Evolutionary conservation across 2,329 filamentous ascomycete species (phyloP).

Genomic region (Alternaria sp.): DNA sequence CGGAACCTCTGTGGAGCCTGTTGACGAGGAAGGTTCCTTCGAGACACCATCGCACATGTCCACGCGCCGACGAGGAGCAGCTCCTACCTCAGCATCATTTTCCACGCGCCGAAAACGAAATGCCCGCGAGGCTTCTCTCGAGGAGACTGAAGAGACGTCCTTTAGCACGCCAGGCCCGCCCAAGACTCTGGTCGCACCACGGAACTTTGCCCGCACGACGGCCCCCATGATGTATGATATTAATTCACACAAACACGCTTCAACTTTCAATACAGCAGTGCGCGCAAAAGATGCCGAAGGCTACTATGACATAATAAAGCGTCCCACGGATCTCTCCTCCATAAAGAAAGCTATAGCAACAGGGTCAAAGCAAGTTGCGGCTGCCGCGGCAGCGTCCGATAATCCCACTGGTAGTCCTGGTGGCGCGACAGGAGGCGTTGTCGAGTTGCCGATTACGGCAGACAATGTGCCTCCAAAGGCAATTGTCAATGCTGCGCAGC

Average conservation of each 20-base stretch:
- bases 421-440: constrained; percentile 56
- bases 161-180: constrained; percentile 37
- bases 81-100: constrained; percentile 31
- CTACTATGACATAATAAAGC: constrained; percentile 62
- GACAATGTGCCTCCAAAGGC: constrained; percentile 86
- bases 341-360: constrained; percentile 60
- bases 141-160: constrained; percentile 41
- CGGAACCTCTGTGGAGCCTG: constrained; percentile 54
- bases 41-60: constrained; percentile 43
- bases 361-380: constrained; percentile 67
- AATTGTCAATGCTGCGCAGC: constrained; percentile 91
- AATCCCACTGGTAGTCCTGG: constrained; percentile 68
- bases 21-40: constrained; percentile 47
- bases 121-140: constrained; percentile 43
- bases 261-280: constrained; percentile 60
- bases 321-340: constrained; percentile 61
- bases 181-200: constrained; percentile 54
- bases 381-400: constrained; percentile 58
- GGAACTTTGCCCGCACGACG: constrained; percentile 60
- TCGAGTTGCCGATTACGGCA: constrained; percentile 69
- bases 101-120: constrained; percentile 55
- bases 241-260: constrained; percentile 60
- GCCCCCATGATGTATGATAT: constrained; percentile 62
- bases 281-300: constrained; percentile 61
- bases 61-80: constrained; percentile 41